phyloP scores from a whole-genome alignment of 2,329 filamentous ascomycete species.

The Hawksworthiomyces lignivorus region DNA sequence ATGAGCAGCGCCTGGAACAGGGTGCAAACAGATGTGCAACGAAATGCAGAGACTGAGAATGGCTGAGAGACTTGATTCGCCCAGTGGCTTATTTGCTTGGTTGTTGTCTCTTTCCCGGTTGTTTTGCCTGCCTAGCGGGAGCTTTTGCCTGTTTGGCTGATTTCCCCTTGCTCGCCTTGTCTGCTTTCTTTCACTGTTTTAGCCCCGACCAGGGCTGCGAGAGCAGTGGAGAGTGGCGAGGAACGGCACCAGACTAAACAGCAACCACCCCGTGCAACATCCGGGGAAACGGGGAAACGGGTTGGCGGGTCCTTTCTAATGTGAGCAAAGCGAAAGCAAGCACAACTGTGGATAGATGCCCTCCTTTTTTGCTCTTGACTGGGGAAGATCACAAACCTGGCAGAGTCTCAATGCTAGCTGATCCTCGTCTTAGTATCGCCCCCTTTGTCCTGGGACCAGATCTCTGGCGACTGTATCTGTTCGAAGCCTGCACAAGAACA shows the following conservation, averaged over 20 bases:
- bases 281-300: slow-evolving; percentile 12
- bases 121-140: slow-evolving; percentile 4
- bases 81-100: neutral
- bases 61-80: no score
- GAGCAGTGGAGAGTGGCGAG: no score
- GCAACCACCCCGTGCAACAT: slow-evolving; percentile 4
- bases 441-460: no score
- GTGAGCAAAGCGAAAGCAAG: no score
- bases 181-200: neutral
- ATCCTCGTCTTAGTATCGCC: no score
- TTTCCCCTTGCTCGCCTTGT: neutral
- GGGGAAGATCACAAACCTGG: no score
- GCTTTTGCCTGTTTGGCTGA: slow-evolving; percentile 1
- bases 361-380: no score
- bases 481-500: no score
- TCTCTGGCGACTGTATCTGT: no score
- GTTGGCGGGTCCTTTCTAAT: slow-evolving; percentile 6
- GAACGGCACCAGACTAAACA: slow-evolving; percentile 8
- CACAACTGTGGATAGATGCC: no score
- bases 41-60: neutral
- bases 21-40: neutral
- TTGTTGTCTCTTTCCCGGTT: neutral
- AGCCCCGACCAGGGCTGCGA: neutral
- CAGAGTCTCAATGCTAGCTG: no score
- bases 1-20: slow-evolving; percentile 3